Percentiles rank a stretch among this genome's conserved stretches.
Conservation (phyloP, 768 basidiomycete genomes). For the Pulveroboletus ravenelii region DNA sequence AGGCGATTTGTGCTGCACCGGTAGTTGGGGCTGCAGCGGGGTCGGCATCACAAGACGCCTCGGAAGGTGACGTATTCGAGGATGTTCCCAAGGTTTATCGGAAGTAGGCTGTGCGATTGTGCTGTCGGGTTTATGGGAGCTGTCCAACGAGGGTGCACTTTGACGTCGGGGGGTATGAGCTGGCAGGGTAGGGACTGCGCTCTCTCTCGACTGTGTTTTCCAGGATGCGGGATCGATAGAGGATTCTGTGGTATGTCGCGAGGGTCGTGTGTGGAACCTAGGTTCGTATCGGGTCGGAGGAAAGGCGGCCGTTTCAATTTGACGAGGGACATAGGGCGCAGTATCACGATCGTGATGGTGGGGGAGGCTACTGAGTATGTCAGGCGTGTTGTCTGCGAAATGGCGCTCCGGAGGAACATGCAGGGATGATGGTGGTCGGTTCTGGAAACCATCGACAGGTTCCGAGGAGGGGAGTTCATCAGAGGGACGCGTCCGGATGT, state of each 20-base stretch:
- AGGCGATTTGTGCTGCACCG: constrained; percentile 14
- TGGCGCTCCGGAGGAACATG: constrained; percentile 14
- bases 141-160: constrained; percentile 9
- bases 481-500: not conserved
- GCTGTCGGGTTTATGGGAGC: constrained; percentile 1
- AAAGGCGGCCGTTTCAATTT: constrained; percentile 11
- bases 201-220: constrained; percentile 3
- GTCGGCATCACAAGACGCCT: constrained; percentile 72
- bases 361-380: constrained; percentile 4
- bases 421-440: constrained; percentile 1
- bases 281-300: constrained; percentile 24
- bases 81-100: constrained; percentile 8
- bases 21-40: constrained; percentile 45
- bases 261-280: constrained; percentile 5
- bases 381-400: constrained; percentile 7
- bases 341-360: constrained; percentile 6
- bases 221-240: not conserved
- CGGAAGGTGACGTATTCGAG: constrained; percentile 42
- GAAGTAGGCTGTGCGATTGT: constrained; percentile 4
- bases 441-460: not conserved
- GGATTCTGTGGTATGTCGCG: constrained; percentile 5
- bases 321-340: constrained; percentile 14
- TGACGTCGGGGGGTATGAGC: constrained; percentile 3
- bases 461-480: not conserved
- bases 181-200: not conserved